Percentiles rank a stretch among this genome's conserved stretches.
Conservation (phyloP, 2,329 filamentous ascomycete genomes). For the Orbilia quercus region DNA sequence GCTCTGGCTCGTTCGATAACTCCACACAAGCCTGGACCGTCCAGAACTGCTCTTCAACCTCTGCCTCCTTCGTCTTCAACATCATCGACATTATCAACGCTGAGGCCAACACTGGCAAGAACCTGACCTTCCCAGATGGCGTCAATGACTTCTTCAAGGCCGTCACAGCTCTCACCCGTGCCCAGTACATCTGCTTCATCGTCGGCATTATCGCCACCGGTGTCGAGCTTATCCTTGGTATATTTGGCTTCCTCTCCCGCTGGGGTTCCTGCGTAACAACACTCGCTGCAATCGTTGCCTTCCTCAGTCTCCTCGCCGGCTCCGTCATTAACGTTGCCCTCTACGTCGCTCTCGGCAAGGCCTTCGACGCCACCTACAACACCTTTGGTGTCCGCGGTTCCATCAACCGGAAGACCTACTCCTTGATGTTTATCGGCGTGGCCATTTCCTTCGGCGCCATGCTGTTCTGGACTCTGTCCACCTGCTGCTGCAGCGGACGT, state of each 20-base stretch:
- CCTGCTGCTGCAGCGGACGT: slow-evolving; percentile 88
- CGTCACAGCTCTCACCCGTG: slow-evolving; percentile 77
- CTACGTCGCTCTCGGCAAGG: slow-evolving; percentile 75
- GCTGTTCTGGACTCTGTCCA: slow-evolving; percentile 90
- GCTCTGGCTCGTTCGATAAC: slow-evolving; percentile 67
- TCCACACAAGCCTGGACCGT: slow-evolving; percentile 68
- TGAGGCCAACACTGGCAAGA: slow-evolving; percentile 67
- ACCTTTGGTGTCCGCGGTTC: slow-evolving; percentile 76
- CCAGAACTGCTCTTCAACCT: slow-evolving; percentile 74
- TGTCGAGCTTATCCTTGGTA: slow-evolving; percentile 61
- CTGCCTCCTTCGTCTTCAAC: slow-evolving; percentile 81
- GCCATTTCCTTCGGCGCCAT: slow-evolving; percentile 79
- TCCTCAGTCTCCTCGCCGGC: slow-evolving; percentile 69
- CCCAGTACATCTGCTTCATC: slow-evolving; percentile 77
- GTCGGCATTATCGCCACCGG: slow-evolving; percentile 85
- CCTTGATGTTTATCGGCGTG: slow-evolving; percentile 80
- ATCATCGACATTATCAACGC: slow-evolving; percentile 75
- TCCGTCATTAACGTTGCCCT: slow-evolving; percentile 80
- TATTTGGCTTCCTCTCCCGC: slow-evolving; percentile 67
- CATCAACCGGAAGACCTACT: slow-evolving; percentile 77
- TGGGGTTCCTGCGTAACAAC: slow-evolving; percentile 84
- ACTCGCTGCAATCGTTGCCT: slow-evolving; percentile 75
- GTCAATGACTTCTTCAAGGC: slow-evolving; percentile 75
- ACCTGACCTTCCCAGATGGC: slow-evolving; percentile 74
- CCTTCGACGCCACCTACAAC: slow-evolving; percentile 74